Percentiles rank a stretch among this genome's conserved stretches.
Evolutionary conservation across 2,329 filamentous ascomycete genomes (phyloP).

Genomic region (Falciphora oryzae): DNA sequence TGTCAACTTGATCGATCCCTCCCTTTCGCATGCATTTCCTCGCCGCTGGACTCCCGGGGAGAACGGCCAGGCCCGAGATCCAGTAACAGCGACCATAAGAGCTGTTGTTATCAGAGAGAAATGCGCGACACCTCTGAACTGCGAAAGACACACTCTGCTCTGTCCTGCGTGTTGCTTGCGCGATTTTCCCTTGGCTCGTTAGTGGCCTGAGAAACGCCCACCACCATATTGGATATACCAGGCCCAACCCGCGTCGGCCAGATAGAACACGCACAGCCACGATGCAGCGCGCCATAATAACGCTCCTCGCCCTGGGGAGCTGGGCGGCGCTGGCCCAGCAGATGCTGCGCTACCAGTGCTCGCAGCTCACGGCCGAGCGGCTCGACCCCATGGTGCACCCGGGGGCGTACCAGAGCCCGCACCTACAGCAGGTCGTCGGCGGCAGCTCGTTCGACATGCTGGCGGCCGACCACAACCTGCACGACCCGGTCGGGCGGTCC

Average conservation of each 20-base stretch:
- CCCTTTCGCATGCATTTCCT: neutral
- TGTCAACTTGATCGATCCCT: neutral
- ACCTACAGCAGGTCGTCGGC: slow-evolving; percentile 35
- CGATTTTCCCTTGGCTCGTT: no score
- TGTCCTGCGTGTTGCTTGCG: neutral
- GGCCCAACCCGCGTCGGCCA: no score
- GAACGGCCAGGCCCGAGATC: neutral
- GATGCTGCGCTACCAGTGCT: slow-evolving; percentile 22
- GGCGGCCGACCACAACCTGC: slow-evolving; percentile 14
- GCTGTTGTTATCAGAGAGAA: no score
- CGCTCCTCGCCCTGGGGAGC: slow-evolving; percentile 1
- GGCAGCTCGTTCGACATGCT: slow-evolving; percentile 36
- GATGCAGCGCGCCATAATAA: neutral
- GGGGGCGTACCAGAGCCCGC: slow-evolving; percentile 27
- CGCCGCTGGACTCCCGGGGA: no score
- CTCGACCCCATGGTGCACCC: slow-evolving; percentile 28
- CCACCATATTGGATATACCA: neutral
- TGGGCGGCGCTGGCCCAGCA: slow-evolving; percentile 11
- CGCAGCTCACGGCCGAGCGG: slow-evolving; percentile 20
- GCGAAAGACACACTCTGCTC: neutral
- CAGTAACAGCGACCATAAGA: neutral
- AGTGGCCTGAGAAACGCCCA: no score
- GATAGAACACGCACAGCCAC: neutral
- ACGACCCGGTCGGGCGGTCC: slow-evolving; percentile 17
- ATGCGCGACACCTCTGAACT: neutral